Evolutionary conservation across 2,329 filamentous ascomycete genomes (phyloP), one percentile per base, ranked within the genome.

Genomic region (Sclerotinia trifoliorum): DNA sequence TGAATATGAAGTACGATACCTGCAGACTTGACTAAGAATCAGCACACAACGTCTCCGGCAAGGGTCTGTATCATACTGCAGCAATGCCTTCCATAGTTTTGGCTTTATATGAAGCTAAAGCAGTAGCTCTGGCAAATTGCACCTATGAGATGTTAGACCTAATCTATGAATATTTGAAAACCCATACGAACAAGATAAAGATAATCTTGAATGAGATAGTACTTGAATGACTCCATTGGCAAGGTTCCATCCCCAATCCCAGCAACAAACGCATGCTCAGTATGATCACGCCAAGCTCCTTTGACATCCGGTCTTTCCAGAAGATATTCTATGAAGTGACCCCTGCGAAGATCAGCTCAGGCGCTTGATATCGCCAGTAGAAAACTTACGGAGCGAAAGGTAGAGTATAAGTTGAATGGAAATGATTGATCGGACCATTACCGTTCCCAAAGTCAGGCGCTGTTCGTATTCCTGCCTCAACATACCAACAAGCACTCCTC

Each of bases 171-270:
- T n/a, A 4, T 44, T 35, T 10, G 5, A 13, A 4, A n/a, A 5
- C 13, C 11, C 19, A 24, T 21, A 76, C 83, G 54, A 74, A 95
- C 91, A 55, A 97, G 81, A 76, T 95, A 98, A 5, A 97, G 83
- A 75, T 97, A 97, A 75, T 98, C 94, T 75, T 98, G 94, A 13
- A 95, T 85, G 67, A 98, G 86, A 77, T 97, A 98, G 51, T 90
- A 85, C 78, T 93, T 95, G 82, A 97, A 98, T 0, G 88, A 89
- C 55, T 90, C 86, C 0, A 90, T 74, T 0, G 91, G 90, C 26
- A 98, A 81, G 10, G 86, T 90, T 0, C 93, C 93, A 69, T 90
- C 83, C 0, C 90, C 93, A 76, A 98, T 82, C 19, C 85, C 86
- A 75, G 88, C 82, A 54, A 96, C 91, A 75, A 98, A 98, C 0